Percentiles rank a stretch among this genome's conserved stretches.
Conservation (phyloP, 345 rosid species). For the Pseudoturritis turrita region DNA sequence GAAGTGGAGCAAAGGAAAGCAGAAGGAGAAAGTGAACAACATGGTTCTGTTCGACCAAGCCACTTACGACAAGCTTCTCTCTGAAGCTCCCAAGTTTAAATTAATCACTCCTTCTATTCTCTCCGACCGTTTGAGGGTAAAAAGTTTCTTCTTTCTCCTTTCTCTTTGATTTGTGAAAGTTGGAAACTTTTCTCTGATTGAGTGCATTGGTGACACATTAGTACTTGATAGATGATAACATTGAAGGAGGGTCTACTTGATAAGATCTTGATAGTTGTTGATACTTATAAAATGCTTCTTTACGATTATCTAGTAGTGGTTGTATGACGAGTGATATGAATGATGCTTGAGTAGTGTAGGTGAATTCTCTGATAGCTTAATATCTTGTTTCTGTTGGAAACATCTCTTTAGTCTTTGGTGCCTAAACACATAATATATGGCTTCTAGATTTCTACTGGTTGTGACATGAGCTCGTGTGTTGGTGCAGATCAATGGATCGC, state of each 20-base stretch:
- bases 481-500: slow-evolving; percentile 60
- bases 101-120: slow-evolving; percentile 42
- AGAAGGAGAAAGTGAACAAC: slow-evolving; percentile 64
- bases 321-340: background rate
- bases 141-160: background rate
- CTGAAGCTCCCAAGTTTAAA: slow-evolving; percentile 52
- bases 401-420: background rate
- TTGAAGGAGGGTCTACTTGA: background rate
- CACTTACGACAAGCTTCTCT: slow-evolving; percentile 51
- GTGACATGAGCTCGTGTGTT: background rate
- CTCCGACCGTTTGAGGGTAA: slow-evolving; percentile 48
- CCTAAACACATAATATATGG: background rate
- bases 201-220: background rate
- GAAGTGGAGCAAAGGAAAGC: slow-evolving; percentile 64
- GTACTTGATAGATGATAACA: background rate
- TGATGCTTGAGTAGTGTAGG: background rate
- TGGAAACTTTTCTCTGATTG: background rate
- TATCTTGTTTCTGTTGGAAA: too few relatives aligned
- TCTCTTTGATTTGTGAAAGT: background rate
- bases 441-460: background rate
- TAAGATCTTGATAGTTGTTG: background rate
- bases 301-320: background rate
- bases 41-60: slow-evolving; percentile 53
- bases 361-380: background rate
- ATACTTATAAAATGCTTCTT: background rate